Evolutionary conservation across 495 filamentous ascomycete species (phyloP).

Genomic region (Penicillium lagena): DNA sequence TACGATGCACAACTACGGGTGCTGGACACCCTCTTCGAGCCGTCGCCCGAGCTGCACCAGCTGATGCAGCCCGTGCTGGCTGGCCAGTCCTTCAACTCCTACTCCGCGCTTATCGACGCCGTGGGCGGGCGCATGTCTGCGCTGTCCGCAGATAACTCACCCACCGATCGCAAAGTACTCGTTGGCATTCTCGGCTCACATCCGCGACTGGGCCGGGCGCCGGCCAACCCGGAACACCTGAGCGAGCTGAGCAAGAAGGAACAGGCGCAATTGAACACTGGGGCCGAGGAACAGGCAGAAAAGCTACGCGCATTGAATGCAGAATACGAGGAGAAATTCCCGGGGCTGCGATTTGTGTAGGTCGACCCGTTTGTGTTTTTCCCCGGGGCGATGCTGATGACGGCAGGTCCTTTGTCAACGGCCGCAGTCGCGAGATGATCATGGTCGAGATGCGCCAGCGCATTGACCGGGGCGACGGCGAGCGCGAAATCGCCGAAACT

Average conservation of each 20-base stretch:
- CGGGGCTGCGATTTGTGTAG: slow-evolving; percentile 81
- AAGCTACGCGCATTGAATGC: slow-evolving; percentile 53
- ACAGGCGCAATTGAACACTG: slow-evolving; percentile 65
- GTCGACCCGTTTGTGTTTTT: slow-evolving; percentile 15
- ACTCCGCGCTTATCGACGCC: slow-evolving; percentile 51
- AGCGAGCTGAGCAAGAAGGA: slow-evolving; percentile 72
- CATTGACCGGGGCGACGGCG: slow-evolving; percentile 61
- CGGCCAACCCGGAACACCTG: slow-evolving; percentile 51
- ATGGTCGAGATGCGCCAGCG: slow-evolving; percentile 80
- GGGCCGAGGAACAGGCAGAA: slow-evolving; percentile 47
- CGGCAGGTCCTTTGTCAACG: slow-evolving; percentile 78
- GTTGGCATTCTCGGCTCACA: slow-evolving; percentile 77
- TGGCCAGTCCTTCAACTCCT: slow-evolving; percentile 55
- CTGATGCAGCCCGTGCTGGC: slow-evolving; percentile 62
- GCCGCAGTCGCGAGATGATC: slow-evolving; percentile 62
- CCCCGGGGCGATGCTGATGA: slow-evolving; percentile 6
- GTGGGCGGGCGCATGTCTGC: slow-evolving; percentile 49
- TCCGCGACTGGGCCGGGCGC: slow-evolving; percentile 70
- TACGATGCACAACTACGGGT: slow-evolving; percentile 50
- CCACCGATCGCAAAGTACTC: slow-evolving; percentile 47
- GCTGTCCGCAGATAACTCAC: slow-evolving; percentile 40
- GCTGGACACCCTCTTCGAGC: slow-evolving; percentile 84
- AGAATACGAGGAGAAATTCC: slow-evolving; percentile 78
- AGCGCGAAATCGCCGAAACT: slow-evolving; percentile 63
- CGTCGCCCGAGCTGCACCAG: slow-evolving; percentile 65